Evolutionary conservation across 352 stramenopile species (phyloP), one percentile per base, ranked within the genome.

Genomic region (Globisporangium ultimum): DNA sequence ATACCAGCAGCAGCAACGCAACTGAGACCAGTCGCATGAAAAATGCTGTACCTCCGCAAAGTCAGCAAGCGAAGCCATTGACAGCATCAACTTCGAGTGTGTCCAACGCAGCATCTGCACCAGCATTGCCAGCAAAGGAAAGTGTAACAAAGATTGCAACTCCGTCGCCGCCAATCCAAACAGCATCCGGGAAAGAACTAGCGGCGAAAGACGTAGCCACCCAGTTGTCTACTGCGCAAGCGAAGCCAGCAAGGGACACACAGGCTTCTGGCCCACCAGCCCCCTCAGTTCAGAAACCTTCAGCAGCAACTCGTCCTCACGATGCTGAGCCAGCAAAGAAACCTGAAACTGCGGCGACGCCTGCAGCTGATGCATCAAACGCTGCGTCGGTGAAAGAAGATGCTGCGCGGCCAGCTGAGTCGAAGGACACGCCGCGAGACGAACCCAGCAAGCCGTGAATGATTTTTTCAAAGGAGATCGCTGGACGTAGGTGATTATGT

Each of bases 1-100:
- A 48, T 49, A 24, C 15, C 5, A 51, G 38, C n/a, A 62, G 41
- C 5, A 51, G 48, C n/a, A 62, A 50, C 7, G 17, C 56, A 14
- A 14, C 24, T 21, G 14, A 14, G 18, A 14, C 11, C 7, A 46
- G n/a, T 21, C 36, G 20, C 14, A 13, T n/a, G n/a, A 41, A 57
- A 46, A 55, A 15, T 14, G 14, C 22, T 13, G 13, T 8, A 45
- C 21, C 15, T 17, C 18, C 17, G 3, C 52, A 36, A 36, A 5
- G 28, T 36, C 28, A 40, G 52, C 1, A 17, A 22, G 11, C 52
- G 4, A 58, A 58, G 40, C 11, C 12, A 18, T 15, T 34, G 9
- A 48, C 14, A 42, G 48, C 17, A 28, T 28, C 17, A 18, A 53
- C 24, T 18, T 17, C 18, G 24, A 42, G 12, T 18, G 12, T 1